phyloP scores from a whole-genome alignment of 306 rosid species.

The Castanospermum australe region DNA sequence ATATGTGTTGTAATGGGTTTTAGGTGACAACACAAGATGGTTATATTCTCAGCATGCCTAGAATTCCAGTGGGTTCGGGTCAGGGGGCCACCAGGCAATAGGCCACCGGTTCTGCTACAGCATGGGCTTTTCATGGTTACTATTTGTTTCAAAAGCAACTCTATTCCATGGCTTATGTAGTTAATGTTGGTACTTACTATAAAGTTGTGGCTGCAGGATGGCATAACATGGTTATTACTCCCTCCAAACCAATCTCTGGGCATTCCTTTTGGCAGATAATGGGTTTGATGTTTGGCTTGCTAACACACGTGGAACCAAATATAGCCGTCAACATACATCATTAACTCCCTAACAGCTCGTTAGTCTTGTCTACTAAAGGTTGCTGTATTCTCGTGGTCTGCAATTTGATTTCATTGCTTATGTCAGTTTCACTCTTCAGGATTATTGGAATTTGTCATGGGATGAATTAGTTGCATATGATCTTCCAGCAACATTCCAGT shows the following conservation, averaged over 20 bases:
- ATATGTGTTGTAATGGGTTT: conserved; percentile 19
- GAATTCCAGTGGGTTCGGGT: conserved; percentile 53
- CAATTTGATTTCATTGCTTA: conserved; percentile 23
- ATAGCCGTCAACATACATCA: conserved; percentile 56
- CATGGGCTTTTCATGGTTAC: conserved; percentile 76
- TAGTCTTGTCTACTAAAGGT: background rate
- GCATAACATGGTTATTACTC: conserved; percentile 74
- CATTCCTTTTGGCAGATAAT: conserved; percentile 65
- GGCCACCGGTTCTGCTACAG: conserved; percentile 64
- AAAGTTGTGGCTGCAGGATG: conserved; percentile 52
- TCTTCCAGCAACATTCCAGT: conserved; percentile 75
- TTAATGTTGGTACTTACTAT: conserved; percentile 27
- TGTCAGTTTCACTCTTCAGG: conserved; percentile 21
- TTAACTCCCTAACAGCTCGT: conserved; percentile 36
- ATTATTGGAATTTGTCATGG: conserved; percentile 97
- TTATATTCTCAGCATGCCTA: conserved; percentile 66
- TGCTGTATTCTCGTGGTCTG: background rate
- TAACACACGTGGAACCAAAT: conserved; percentile 78
- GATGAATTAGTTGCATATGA: conserved; percentile 92
- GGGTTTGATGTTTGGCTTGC: conserved; percentile 86
- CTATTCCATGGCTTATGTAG: background rate
- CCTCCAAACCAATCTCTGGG: conserved; percentile 65
- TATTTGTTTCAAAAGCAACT: conserved; percentile 15
- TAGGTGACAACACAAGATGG: conserved; percentile 78
- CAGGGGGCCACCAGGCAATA: conserved; percentile 33